phyloP scores from a whole-genome alignment of 192 early-diverging fungal species.

The Backusella sp. region DNA sequence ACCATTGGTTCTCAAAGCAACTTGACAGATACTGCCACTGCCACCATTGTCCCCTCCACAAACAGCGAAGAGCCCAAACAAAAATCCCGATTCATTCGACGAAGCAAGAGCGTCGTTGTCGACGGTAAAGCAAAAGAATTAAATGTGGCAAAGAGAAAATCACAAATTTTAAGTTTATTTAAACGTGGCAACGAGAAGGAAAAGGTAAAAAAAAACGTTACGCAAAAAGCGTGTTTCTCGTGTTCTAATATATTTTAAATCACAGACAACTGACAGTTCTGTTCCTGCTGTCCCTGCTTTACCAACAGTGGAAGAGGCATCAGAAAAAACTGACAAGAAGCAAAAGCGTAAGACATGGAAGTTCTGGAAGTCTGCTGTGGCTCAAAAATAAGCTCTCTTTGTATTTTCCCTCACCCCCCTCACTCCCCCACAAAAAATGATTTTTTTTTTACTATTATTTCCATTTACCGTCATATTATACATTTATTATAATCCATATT shows the following conservation, averaged over 20 bases:
- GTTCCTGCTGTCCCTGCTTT: not conserved
- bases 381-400: not conserved
- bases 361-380: not conserved
- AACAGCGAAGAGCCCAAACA: not conserved
- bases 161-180: conserved; percentile 22
- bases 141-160: conserved; percentile 13
- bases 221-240: not conserved
- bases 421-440: not conserved
- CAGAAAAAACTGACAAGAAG: not conserved
- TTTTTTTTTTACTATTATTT: not conserved
- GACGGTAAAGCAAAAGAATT: not conserved
- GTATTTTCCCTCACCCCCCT: not conserved
- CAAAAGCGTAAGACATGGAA: conserved; percentile 1
- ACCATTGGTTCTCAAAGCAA: conserved; percentile 1
- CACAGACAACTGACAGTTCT: not conserved
- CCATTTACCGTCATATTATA: conserved; percentile 1
- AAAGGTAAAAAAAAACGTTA: conserved; percentile 7
- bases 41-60: not conserved
- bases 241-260: not conserved
- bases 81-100: not conserved
- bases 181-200: conserved; percentile 15
- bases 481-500: not conserved
- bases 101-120: not conserved
- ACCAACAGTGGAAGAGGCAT: not conserved
- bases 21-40: conserved; percentile 3